Conservation (phyloP, 805 yeast species). For the Pichia occidentalis region DNA sequence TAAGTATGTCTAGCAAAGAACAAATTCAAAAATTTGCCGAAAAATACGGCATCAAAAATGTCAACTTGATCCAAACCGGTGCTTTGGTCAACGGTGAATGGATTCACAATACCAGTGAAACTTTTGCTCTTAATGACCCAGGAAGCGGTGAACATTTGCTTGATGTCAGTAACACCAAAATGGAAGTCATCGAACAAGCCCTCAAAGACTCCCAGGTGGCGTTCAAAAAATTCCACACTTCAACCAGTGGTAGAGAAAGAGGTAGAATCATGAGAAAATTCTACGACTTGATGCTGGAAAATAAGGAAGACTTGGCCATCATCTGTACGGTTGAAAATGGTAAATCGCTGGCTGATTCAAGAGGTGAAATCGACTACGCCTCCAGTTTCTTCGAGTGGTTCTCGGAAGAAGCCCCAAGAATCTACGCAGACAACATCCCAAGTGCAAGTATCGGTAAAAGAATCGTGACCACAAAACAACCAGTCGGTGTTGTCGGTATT, state of each 20-base stretch:
- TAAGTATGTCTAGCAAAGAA: constrained; percentile 23
- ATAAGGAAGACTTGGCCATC: constrained; percentile 55
- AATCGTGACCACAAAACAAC: constrained; percentile 63
- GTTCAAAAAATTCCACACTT: constrained; percentile 54
- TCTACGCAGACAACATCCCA: constrained; percentile 70
- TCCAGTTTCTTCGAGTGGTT: constrained; percentile 81
- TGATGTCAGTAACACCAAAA: constrained; percentile 46
- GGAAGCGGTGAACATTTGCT: constrained; percentile 51
- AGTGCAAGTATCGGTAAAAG: constrained; percentile 45
- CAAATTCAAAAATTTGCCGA: constrained; percentile 25
- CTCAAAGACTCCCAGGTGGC: constrained; percentile 65
- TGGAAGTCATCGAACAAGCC: constrained; percentile 46
- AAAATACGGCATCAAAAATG: constrained; percentile 36
- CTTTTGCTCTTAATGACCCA: constrained; percentile 71
- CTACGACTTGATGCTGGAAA: constrained; percentile 61
- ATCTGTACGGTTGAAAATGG: constrained; percentile 77
- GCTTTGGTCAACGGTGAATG: constrained; percentile 73
- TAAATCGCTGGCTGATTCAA: constrained; percentile 58
- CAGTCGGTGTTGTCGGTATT: constrained; percentile 78
- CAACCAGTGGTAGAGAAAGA: constrained; percentile 53
- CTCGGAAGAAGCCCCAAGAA: constrained; percentile 64
- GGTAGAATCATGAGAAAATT: constrained; percentile 47
- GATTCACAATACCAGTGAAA: constrained; percentile 38
- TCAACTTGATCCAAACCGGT: constrained; percentile 48
- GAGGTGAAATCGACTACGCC: constrained; percentile 60